Evolutionary conservation across 2,329 filamentous ascomycete genomes (phyloP), one percentile per base, ranked within the genome.

Genomic region (Scedosporium dehoogii): DNA sequence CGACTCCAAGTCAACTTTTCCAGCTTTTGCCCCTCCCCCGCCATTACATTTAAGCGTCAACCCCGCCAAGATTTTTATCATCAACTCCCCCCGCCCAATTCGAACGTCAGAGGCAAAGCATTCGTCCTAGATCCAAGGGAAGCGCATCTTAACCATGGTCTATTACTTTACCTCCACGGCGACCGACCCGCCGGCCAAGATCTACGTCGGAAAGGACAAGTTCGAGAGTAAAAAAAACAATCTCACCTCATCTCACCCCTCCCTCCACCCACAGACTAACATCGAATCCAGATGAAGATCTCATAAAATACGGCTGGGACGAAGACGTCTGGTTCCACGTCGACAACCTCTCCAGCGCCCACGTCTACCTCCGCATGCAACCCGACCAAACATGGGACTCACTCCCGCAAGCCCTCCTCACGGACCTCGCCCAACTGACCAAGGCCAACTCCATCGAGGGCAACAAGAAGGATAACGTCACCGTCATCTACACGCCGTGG

Each of bases 391-490:
- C 83, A 48, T 99, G 94, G 94, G 92, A 97, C 59, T 76, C 81
- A 53, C 91, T 99, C 64, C 86, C 90, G 0, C 72, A 85, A 65
- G 84, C 85, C 3, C 81, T 99, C 29, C 73, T 99, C 64, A 84
- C 81, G 67, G 94, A 99, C 75, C 91, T 94, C 69, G 94, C 90
- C n/a, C 94, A 99, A 75, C 81, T 99, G 69, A 99, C 94, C 63
- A 99, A 99, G 77, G 94, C 94, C 65, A 99, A 99, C 77, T 97
- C 92, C 63, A 99, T 99, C 69, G 94, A 99, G 79, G 94, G 90
- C 88, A 99, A 99, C 80, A 99, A 99, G 77, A 97, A 97, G 75
- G 93, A 97, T 75, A 97, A 97, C 75, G 81, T 99, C 70, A 96
- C 92, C 16, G 75, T 99, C 71, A 96, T 99, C 71, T 99, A 99